phyloP scores from a whole-genome alignment of 805 yeast genomes.

The Candida patagonica region DNA sequence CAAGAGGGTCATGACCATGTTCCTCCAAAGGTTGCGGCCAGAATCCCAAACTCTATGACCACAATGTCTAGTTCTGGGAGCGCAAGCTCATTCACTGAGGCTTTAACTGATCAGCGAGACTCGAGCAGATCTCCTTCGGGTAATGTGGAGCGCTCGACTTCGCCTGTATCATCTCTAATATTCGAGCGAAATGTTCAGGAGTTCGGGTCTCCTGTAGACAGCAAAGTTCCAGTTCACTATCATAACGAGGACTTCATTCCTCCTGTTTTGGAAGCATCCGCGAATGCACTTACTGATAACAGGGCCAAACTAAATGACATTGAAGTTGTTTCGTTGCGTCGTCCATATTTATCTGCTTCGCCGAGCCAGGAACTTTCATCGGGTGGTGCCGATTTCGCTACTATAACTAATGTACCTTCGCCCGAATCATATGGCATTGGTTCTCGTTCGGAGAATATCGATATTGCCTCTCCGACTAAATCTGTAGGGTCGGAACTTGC shows the following conservation, averaged over 20 bases:
- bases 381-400: not conserved
- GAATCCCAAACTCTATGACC: too few species aligned
- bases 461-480: not conserved
- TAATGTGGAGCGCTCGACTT: slow-evolving; percentile 8
- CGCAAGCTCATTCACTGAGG: too few species aligned
- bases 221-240: slow-evolving; percentile 31
- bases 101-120: slow-evolving; percentile 3
- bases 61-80: too few species aligned
- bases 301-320: slow-evolving; percentile 55
- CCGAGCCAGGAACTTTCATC: not conserved
- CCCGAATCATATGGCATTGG: too few species aligned
- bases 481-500: not conserved
- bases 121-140: slow-evolving; percentile 7
- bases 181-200: slow-evolving; percentile 64
- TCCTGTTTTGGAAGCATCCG: slow-evolving; percentile 74
- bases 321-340: slow-evolving; percentile 58
- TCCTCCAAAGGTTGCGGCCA: too few species aligned
- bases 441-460: not conserved
- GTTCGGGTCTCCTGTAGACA: slow-evolving; percentile 24
- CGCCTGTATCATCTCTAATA: slow-evolving; percentile 40
- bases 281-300: slow-evolving; percentile 48
- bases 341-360: slow-evolving; percentile 18
- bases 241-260: slow-evolving; percentile 61
- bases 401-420: not conserved
- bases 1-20: too few species aligned